A percentile compares a stretch with the other conserved stretches of the same genome.
These are phyloP conservation scores for Fusarium stilboides DNA, from an alignment of 2,329 filamentous ascomycete genomes.

Conservation along the genomic window DNA sequence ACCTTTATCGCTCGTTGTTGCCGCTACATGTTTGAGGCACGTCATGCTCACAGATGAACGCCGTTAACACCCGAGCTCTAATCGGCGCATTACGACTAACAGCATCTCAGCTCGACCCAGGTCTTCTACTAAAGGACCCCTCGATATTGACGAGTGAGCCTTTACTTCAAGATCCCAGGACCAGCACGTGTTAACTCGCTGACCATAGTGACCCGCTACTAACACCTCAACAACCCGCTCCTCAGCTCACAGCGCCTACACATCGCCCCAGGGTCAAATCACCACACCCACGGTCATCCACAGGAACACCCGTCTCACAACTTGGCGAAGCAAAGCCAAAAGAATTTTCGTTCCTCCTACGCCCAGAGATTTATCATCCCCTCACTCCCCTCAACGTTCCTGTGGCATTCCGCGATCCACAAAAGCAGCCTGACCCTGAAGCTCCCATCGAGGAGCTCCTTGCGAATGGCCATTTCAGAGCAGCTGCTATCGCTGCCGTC, in stretches of 20 bases:
- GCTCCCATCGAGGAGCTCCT: conserved; percentile 79
- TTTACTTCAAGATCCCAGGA: not conserved
- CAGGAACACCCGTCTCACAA: conserved; percentile 50
- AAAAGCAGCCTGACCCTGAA: conserved; percentile 73
- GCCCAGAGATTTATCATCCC: conserved; percentile 86
- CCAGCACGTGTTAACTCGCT: conserved; percentile 9
- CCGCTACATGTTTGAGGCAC: not conserved
- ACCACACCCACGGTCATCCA: conserved; percentile 45
- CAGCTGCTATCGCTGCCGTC: conserved; percentile 79
- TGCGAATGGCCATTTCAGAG: conserved; percentile 81
- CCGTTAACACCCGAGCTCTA: conserved; percentile 12
- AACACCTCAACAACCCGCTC: conserved; percentile 50
- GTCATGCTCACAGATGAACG: conserved; percentile 4
- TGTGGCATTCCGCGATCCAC: conserved; percentile 77
- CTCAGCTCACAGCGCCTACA: conserved; percentile 32
- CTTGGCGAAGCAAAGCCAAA: conserved; percentile 61
- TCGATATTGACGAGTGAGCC: conserved; percentile 82
- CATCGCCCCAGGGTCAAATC: conserved; percentile 47
- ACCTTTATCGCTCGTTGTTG: not conserved
- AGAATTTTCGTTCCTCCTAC: conserved; percentile 85
- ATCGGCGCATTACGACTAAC: conserved; percentile 29
- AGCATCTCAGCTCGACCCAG: conserved; percentile 69
- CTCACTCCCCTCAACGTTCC: conserved; percentile 76
- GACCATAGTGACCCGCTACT: conserved; percentile 48
- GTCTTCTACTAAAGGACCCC: conserved; percentile 82